Percentiles rank a stretch among this genome's conserved stretches.
Evolutionary conservation across 1,284 basidiomycete species (phyloP).

Genomic region (Puccinia triticina): DNA sequence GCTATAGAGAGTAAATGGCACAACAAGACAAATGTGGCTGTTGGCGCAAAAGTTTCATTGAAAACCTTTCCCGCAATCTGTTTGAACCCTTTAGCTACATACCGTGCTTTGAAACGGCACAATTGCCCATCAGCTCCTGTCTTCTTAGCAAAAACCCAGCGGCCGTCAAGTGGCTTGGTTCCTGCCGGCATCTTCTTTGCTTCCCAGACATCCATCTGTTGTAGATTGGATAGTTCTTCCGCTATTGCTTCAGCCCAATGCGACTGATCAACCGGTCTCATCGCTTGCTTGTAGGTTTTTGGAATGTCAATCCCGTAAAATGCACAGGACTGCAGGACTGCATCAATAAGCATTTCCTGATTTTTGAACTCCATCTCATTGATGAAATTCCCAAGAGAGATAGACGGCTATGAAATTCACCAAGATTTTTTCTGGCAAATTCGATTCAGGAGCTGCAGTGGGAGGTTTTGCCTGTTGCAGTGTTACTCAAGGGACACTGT

Average conservation of each 20-base stretch:
- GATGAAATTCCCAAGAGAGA: neutral
- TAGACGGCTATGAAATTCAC: neutral
- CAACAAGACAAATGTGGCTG: conserved; percentile 27
- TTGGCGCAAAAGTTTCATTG: conserved; percentile 24
- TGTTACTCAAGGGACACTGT: too few relatives aligned
- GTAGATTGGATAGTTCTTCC: conserved; percentile 5
- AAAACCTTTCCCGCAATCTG: neutral
- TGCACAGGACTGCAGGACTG: neutral
- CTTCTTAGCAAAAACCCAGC: conserved; percentile 50
- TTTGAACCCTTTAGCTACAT: conserved; percentile 10
- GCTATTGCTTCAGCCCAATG: neutral
- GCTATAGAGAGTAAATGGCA: neutral
- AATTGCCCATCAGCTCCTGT: too few relatives aligned
- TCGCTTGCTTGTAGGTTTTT: neutral
- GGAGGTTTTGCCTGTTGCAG: too few relatives aligned
- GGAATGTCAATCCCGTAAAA: neutral
- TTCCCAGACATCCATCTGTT: conserved; percentile 20
- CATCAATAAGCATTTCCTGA: neutral
- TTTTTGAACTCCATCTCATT: neutral
- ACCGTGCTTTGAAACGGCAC: conserved; percentile 22
- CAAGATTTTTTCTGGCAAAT: neutral
- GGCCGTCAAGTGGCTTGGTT: neutral
- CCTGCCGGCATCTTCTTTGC: neutral
- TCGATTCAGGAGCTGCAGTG: too few relatives aligned
- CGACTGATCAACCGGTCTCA: neutral